phyloP scores from a whole-genome alignment of 306 rosid species.

The Vigna hirtella region DNA sequence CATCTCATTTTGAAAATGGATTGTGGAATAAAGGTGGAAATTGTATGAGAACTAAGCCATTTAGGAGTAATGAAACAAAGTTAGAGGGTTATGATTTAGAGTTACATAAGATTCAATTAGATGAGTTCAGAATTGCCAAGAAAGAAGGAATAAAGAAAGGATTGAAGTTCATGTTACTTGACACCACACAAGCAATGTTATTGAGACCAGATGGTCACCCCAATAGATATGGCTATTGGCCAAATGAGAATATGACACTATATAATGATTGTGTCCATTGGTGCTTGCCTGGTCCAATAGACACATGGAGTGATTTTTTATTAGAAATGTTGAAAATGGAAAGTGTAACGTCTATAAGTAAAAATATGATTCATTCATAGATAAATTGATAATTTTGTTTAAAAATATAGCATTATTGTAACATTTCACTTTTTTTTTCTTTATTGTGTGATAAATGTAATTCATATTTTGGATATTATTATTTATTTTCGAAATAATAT shows the following conservation, averaged over 20 bases:
- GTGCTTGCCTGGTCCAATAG: constrained; percentile 83
- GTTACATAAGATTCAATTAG: constrained; percentile 69
- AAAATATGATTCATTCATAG: too few species aligned
- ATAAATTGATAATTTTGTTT: too few species aligned
- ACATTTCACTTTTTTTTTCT: not conserved
- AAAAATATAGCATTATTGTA: not conserved
- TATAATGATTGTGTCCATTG: constrained; percentile 84
- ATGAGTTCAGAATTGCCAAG: constrained; percentile 63
- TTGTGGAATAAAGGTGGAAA: constrained; percentile 77
- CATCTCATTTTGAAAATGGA: constrained; percentile 81
- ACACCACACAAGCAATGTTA: constrained; percentile 66
- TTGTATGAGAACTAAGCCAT: constrained; percentile 71
- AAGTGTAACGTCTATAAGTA: constrained; percentile 47
- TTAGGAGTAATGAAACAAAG: constrained; percentile 56
- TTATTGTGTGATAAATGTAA: not conserved
- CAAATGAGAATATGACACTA: constrained; percentile 62
- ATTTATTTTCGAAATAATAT: too few species aligned
- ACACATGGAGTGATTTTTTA: constrained; percentile 74
- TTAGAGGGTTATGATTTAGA: constrained; percentile 58
- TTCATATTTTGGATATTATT: not conserved
- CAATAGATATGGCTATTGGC: constrained; percentile 70
- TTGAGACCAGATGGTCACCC: constrained; percentile 94
- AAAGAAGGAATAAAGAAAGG: constrained; percentile 62
- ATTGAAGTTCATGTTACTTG: constrained; percentile 60
- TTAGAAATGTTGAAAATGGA: constrained; percentile 73